Evolutionary conservation across 306 rosid genomes (phyloP).

Genomic region (Vigna angularis): DNA sequence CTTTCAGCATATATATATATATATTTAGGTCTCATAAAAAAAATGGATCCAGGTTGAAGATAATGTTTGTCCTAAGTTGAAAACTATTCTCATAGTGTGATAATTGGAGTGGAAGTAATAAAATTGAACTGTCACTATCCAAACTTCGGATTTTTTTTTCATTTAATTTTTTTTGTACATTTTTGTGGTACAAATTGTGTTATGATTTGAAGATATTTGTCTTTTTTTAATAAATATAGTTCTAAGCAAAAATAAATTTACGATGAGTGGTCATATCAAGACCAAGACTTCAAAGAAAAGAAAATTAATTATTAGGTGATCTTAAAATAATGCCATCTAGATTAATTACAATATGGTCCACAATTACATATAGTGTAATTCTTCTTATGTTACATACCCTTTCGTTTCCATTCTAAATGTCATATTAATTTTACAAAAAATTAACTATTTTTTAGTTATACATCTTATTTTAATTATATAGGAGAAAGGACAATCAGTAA

Average conservation of each 20-base stretch:
- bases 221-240: not conserved
- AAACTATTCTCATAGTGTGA: not conserved
- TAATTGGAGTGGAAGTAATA: not conserved
- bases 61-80: not conserved
- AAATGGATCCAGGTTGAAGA: not conserved
- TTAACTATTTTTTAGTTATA: too few relatives aligned
- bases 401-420: too few relatives aligned
- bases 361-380: too few relatives aligned
- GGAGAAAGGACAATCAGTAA: too few relatives aligned
- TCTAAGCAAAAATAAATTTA: not conserved
- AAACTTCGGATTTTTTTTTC: not conserved
- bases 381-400: too few relatives aligned
- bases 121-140: not conserved
- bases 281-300: not conserved
- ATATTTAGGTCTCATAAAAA: not conserved
- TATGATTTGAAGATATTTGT: constrained; percentile 5
- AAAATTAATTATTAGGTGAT: too few relatives aligned
- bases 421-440: too few relatives aligned
- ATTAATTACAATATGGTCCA: too few relatives aligned
- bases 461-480: too few relatives aligned
- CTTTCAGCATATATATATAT: not conserved
- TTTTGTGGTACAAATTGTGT: not conserved
- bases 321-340: too few relatives aligned
- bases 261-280: not conserved
- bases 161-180: not conserved